Evolutionary conservation across 306 rosid genomes (phyloP).

Genomic region (Medicago lupulina): DNA sequence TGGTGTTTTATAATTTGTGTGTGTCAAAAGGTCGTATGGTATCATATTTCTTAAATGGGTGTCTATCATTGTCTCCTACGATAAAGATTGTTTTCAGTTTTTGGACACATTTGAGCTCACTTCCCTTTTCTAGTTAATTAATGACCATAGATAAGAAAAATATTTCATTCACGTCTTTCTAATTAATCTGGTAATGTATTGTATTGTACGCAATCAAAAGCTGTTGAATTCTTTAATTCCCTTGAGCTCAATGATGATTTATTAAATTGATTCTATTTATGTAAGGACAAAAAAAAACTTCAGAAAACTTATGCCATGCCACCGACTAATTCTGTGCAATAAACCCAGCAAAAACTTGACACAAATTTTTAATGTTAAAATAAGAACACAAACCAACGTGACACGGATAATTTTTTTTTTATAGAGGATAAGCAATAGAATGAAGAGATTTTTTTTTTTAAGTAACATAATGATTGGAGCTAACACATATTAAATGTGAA

Average conservation of each 20-base stretch:
- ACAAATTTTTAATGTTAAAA: too few relatives aligned
- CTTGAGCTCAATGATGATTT: background rate
- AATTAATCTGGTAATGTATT: background rate
- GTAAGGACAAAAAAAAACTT: background rate
- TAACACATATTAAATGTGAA: too few relatives aligned
- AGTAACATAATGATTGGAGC: too few relatives aligned
- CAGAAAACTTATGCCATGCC: conserved; percentile 30
- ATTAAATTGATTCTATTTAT: background rate
- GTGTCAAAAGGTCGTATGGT: conserved; percentile 28
- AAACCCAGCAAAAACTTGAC: background rate
- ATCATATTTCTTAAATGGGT: conserved; percentile 59
- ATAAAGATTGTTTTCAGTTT: conserved; percentile 56
- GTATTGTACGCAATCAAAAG: background rate
- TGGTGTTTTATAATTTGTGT: conserved; percentile 30
- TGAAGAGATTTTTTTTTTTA: too few relatives aligned
- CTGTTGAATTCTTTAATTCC: conserved; percentile 5
- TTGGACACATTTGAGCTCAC: conserved; percentile 44
- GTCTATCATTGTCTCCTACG: conserved; percentile 61
- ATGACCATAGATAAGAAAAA: background rate
- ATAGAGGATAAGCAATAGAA: too few relatives aligned
- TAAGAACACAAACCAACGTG: too few relatives aligned
- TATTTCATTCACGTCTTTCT: background rate
- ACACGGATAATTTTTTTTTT: too few relatives aligned
- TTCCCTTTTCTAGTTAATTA: conserved; percentile 16
- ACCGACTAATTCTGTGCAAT: conserved; percentile 39